Conservation (phyloP, 257 asterid genomes). For the Catharanthus roseus region DNA sequence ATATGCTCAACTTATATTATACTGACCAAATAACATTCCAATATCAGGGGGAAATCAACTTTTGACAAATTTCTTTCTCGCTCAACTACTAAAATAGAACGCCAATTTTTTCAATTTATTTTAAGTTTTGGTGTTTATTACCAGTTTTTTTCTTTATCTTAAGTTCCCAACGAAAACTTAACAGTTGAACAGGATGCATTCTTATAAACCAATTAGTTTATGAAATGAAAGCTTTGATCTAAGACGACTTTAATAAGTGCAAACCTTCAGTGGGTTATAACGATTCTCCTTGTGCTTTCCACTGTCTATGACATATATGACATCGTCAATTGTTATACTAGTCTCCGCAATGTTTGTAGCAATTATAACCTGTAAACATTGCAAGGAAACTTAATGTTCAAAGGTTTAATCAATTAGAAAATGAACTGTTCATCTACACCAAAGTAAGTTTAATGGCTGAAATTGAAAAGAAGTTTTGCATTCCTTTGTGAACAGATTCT, state of each 20-base stretch:
- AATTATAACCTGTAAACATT: conserved; percentile 55
- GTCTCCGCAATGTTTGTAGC: conserved; percentile 99
- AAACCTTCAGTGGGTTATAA: conserved; percentile 85
- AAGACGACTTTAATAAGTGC: not conserved
- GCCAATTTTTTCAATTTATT: not conserved
- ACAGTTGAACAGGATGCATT: not conserved
- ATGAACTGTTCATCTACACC: not conserved
- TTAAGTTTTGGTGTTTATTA: not conserved
- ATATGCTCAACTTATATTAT: not conserved
- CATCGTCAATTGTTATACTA: conserved; percentile 93
- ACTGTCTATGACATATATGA: conserved; percentile 88
- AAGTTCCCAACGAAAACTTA: not conserved
- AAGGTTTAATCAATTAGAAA: conserved; percentile 1
- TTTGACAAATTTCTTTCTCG: not conserved
- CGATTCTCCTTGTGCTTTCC: conserved; percentile 98
- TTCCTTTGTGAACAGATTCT: not conserved
- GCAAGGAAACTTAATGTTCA: conserved; percentile 5
- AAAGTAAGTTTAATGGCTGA: not conserved
- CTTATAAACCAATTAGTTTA: not conserved
- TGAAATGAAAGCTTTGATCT: not conserved
- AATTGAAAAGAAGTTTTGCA: not conserved
- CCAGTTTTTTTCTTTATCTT: not conserved
- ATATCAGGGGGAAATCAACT: not conserved
- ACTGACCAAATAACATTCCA: not conserved
- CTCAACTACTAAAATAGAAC: not conserved